phyloP scores from a whole-genome alignment of 768 basidiomycete species.

The Lactarius vividus region DNA sequence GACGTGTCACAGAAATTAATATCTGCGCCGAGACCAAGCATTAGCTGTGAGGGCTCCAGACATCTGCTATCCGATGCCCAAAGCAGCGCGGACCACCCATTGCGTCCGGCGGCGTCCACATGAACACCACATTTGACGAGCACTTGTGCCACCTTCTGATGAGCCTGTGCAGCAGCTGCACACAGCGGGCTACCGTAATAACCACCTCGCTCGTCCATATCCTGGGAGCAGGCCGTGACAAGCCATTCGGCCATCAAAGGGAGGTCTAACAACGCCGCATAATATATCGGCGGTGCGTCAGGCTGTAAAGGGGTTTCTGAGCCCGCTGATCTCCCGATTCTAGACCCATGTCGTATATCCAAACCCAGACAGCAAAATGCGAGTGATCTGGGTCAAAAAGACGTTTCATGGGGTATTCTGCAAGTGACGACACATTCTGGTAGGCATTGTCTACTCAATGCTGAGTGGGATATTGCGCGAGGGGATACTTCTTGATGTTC shows the following conservation, averaged over 20 bases:
- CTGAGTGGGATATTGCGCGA: background rate
- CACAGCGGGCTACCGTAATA: background rate
- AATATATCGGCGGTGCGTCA: background rate
- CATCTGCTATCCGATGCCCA: background rate
- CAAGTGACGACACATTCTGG: background rate
- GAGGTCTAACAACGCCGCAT: background rate
- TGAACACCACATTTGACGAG: background rate
- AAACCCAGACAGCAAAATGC: background rate
- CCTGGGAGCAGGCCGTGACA: background rate
- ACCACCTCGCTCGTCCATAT: background rate
- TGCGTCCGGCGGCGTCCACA: background rate
- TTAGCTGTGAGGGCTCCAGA: background rate
- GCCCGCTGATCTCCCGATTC: background rate
- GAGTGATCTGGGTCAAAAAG: background rate
- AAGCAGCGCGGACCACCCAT: background rate
- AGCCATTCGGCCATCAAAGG: background rate
- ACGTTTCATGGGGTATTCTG: background rate
- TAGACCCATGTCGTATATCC: background rate
- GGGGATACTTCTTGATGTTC: background rate
- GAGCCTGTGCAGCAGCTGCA: background rate
- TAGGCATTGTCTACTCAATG: background rate
- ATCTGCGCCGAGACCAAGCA: background rate
- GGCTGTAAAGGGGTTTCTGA: background rate
- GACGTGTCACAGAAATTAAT: background rate
- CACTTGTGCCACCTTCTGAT: background rate